Evolutionary conservation across 768 basidiomycete species (phyloP).

Genomic region (Paxillus rubicundulus): DNA sequence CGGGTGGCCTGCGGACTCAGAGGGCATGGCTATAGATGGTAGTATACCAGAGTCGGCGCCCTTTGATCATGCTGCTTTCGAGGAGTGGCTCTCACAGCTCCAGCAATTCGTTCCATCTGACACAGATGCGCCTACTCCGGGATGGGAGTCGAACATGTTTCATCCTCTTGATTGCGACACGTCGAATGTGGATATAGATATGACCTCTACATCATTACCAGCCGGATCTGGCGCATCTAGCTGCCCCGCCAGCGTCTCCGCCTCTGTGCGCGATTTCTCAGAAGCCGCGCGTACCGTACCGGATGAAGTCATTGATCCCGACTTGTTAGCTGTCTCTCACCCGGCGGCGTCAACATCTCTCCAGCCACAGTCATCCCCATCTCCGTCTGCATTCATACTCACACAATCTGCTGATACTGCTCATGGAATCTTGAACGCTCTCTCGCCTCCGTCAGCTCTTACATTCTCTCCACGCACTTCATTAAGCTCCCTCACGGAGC

Average conservation of each 20-base stretch:
- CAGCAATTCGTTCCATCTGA: constrained; percentile 40
- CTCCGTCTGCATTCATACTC: neutral
- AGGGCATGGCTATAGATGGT: constrained; percentile 8
- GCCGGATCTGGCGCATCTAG: neutral
- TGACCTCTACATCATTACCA: neutral
- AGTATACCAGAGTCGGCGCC: neutral
- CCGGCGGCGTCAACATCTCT: constrained; percentile 1
- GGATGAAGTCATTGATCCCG: constrained; percentile 33
- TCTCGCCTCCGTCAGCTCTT: constrained; percentile 19
- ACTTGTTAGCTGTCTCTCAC: constrained; percentile 30
- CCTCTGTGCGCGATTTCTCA: neutral
- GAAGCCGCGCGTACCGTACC: neutral
- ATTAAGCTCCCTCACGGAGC: constrained; percentile 29
- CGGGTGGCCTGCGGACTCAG: constrained; percentile 7
- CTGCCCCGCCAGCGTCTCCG: neutral
- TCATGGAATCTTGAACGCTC: constrained; percentile 3
- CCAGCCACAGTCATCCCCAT: constrained; percentile 2
- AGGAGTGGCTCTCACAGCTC: constrained; percentile 53
- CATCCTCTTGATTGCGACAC: neutral
- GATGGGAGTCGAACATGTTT: constrained; percentile 7
- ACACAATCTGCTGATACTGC: neutral
- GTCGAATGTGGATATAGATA: neutral
- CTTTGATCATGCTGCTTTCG: constrained; percentile 41
- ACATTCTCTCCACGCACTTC: constrained; percentile 31
- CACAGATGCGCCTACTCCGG: constrained; percentile 5